Base-by-base conservation (phyloP, 305 asterid species). In the Fraxinus velutina region DNA sequence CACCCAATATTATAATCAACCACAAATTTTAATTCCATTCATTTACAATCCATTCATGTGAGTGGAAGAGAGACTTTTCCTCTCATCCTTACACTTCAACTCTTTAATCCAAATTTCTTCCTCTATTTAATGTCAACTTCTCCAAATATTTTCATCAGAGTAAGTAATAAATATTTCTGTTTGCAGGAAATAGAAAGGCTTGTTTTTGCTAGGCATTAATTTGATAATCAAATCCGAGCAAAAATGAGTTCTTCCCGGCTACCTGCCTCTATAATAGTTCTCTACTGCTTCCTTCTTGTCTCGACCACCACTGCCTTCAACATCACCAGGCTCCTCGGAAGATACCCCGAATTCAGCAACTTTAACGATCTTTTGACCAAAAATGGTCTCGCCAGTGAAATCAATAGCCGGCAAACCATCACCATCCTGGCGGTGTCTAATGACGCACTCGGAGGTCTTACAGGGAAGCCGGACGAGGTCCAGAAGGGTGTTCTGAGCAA, bases 381-480 rank as follows among this genome's bases (percentile, higher is more conserved):
- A 17, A 86, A 93, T 57, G 83, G 77, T 29, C 85, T 92, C 33
- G 87, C 89, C 15, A 30, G 10, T 0, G 88, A 86, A 1, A 85
- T 93, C 64, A 90, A 93, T 78, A 7, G 77, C 15, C 91, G 92
- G 4, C 12, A 60, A 34, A 85, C 96, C 34, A 84, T 91, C 73
- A 91, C 98, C 70, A 71, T 92, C 52, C 90, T 93, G 10, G 98
- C 91, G 78, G 37, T 93, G 8, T 34, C 80, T 62, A 89, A 90
- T 83, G 91, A 64, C 79, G 78, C 24, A 47, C 27, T 90, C 13
- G 89, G 88, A 22, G 81, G 32, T 0, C 52, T 93, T 15, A 0
- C 81, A 1, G 82, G 87, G 0, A 84, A 78, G 33, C 27, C 90
- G 1, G 83, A 19, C 4, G 92, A 91, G 9, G 85, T 78, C 1